Base-by-base conservation (phyloP, 345 rosid genomes). In the Microthlaspi erraticum region DNA sequence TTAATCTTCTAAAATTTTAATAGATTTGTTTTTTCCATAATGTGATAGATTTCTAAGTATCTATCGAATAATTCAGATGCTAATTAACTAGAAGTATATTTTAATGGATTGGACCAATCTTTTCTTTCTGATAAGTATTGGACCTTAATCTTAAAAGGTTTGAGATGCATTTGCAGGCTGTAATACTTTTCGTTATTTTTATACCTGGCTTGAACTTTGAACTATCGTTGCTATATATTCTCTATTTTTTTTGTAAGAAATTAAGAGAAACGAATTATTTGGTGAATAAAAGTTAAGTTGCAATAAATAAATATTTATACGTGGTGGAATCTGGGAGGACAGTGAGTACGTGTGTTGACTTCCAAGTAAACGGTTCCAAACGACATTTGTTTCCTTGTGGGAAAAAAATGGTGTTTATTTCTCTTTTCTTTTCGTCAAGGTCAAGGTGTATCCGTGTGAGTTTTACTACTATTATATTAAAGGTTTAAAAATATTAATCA, bases 291-390 rank as follows among this genome's bases (percentile, higher is more conserved):
- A 42, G 23, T 61, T 29, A 62, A 42, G 23, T 61, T 29, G 51
- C 18, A 60, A 60, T 23, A 33, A 45, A 26, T n/a, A 52, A 14
- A n/a, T 34, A 53, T 20, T 20, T 10, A 54, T 54, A 64, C 66
- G 66, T 56, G 71, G 43, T 49, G 44, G 33, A 49, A 12, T 18
- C 3, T 39, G 10, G 3, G 13, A 48, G 45, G 59, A 5, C 11
- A 57, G 66, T 18, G 44, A 66, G 42, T 73, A 66, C 73, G 67
- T 66, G 73, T 33, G 62, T 59, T 74, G 78, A 74, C 78, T 74
- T 74, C 41, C 2, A 74, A 60, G 73, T 74, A 67, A 74, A 74
- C 63, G 73, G 43, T 46, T 51, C 36, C 38, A 39, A 57, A 31
- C 17, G 77, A 74, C 78, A 59, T 74, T 51, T 41, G 45, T 26